Evolutionary conservation across 345 rosid genomes (phyloP).

Genomic region (Dipteronia dyeriana): DNA sequence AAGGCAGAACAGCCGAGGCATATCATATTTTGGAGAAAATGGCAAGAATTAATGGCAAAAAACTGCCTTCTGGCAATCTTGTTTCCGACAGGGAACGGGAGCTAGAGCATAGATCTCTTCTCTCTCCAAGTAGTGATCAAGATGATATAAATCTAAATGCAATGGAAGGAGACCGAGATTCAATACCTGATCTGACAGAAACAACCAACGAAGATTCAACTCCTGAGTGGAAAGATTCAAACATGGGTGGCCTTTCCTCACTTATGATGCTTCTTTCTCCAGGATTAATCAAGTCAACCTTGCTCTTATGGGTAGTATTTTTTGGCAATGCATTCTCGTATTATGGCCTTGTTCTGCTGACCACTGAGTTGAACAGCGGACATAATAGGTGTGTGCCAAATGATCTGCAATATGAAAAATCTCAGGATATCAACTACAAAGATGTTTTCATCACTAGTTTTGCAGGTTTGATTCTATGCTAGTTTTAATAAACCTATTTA

Average conservation of each 20-base stretch:
- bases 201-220: conserved; percentile 26
- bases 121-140: conserved; percentile 27
- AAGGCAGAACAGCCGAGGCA: conserved; percentile 71
- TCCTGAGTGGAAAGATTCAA: conserved; percentile 38
- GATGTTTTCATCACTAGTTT: conserved; percentile 79
- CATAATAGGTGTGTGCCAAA: conserved; percentile 40
- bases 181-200: not conserved
- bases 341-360: conserved; percentile 86
- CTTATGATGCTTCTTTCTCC: conserved; percentile 69
- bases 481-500: not conserved
- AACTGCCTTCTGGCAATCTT: conserved; percentile 71
- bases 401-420: conserved; percentile 24
- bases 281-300: conserved; percentile 58
- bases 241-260: conserved; percentile 41
- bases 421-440: conserved; percentile 57
- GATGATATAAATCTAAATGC: not conserved
- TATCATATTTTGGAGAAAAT: conserved; percentile 59
- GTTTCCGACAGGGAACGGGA: conserved; percentile 58
- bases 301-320: conserved; percentile 81
- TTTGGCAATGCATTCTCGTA: conserved; percentile 91
- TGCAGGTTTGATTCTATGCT: conserved; percentile 54
- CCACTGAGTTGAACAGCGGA: conserved; percentile 74
- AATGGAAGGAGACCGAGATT: not conserved
- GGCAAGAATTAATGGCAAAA: conserved; percentile 52
- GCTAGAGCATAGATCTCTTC: conserved; percentile 47